Base-by-base conservation (phyloP, 2,329 filamentous ascomycete genomes). In the Fusarium palustre region DNA sequence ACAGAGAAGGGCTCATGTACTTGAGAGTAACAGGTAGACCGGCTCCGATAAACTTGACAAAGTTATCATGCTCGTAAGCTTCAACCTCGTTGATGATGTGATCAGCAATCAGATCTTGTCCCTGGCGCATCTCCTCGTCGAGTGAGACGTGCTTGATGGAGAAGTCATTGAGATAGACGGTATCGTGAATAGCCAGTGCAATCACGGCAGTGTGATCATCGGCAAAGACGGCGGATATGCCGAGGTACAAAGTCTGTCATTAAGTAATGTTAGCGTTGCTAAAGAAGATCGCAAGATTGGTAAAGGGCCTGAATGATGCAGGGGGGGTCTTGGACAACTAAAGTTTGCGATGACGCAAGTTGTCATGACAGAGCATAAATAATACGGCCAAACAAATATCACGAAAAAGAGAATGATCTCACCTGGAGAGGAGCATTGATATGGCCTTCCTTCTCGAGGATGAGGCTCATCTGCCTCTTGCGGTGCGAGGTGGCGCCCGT, bases 81-180 rank as follows among this genome's bases (percentile, higher is more conserved):
- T 85, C 78, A 31, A 92, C 80, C 48, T 86, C 82, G 0, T 75
- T 68, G 64, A 92, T 79, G 45, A 94, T 81, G 67, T 88, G 87
- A 55, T 91, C 85, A 20, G 86, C 85, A 34, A 91, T 84, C 55
- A 81, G 77, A 57, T 86, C 83, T 20, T 82, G 76, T 34, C 79
- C 77, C 53, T 78, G 75, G 25, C 77, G 76, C 55, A 80, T 73
- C 22, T 79, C 75, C 45, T 82, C 79, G 11, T 81, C 79, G 13
- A 85, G 76, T 22, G 81, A 75, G 46, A 92, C 81, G n/a, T 85
- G 81, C 69, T 88, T 85, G 68, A 92, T 85, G 7, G 87, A 86
- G 74, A 91, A 94, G 76, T 94, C 91, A 45, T 92, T 83, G 24
- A 91, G 87, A 75, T 94, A 94, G 6, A 90, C 90, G 8, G 88